phyloP scores from a whole-genome alignment of 352 stramenopile species.

The Pythium dissimile region DNA sequence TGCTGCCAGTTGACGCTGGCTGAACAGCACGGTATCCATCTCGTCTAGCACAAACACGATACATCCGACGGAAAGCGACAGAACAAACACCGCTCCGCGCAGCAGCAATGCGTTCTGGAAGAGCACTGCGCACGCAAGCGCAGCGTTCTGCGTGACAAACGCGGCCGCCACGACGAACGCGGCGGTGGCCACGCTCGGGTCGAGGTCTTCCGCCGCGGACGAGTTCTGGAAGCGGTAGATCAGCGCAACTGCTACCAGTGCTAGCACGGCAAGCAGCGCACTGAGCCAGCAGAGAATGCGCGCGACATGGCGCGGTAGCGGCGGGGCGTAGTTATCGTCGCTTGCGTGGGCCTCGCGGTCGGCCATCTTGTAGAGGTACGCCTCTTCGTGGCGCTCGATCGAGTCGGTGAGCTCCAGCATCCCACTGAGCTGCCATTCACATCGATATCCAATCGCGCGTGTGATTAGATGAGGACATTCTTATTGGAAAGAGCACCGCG shows the following conservation, averaged over 20 bases:
- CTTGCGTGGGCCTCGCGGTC: conserved; percentile 19
- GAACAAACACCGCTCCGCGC: conserved; percentile 13
- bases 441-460: background rate
- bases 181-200: conserved; percentile 4
- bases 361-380: conserved; percentile 41
- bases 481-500: background rate
- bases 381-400: conserved; percentile 48
- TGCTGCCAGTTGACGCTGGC: conserved; percentile 27
- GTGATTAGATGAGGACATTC: background rate
- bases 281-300: background rate
- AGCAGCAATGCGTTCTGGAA: conserved; percentile 3
- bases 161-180: background rate
- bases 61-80: background rate
- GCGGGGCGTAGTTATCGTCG: background rate
- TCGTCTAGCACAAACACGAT: conserved; percentile 25
- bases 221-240: conserved; percentile 5
- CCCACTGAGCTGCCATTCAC: conserved; percentile 30
- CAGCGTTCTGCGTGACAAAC: background rate
- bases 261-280: background rate
- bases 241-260: background rate
- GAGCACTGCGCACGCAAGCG: background rate
- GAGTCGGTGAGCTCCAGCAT: conserved; percentile 43
- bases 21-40: conserved; percentile 24
- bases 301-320: conserved; percentile 8
- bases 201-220: conserved; percentile 3